Evolutionary conservation across 1,139 yeast genomes (phyloP).

Genomic region (Chernovozyma sophiae-reginae): DNA sequence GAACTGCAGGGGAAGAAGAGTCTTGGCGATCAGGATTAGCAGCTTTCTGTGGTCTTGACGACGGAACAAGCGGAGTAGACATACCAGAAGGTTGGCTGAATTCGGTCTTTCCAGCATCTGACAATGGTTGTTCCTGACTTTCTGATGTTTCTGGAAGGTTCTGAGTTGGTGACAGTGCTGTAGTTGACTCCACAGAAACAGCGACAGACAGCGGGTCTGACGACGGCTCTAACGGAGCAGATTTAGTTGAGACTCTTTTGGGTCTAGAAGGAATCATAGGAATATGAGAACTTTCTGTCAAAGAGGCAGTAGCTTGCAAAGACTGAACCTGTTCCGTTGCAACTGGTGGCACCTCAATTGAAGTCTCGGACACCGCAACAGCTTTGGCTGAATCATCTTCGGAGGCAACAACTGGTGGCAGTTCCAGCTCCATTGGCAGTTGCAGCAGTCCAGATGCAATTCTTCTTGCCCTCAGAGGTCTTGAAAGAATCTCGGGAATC

Average conservation of each 20-base stretch:
- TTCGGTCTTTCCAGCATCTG: background rate
- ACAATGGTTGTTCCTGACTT: background rate
- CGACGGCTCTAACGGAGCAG: background rate
- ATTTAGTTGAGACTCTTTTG: background rate
- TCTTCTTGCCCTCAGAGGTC: background rate
- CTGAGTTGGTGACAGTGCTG: no score
- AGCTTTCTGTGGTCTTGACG: constrained; percentile 1
- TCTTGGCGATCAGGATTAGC: constrained; percentile 8
- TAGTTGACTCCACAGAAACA: background rate
- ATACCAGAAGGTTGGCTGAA: background rate
- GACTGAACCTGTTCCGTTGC: background rate
- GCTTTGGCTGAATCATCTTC: background rate
- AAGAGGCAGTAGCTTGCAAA: background rate
- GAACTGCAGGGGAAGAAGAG: constrained; percentile 5
- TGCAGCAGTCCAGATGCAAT: background rate
- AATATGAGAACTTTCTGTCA: background rate
- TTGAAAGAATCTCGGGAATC: no score
- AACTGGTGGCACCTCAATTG: background rate
- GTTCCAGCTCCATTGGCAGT: background rate
- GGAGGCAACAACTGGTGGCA: background rate
- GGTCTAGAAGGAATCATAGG: background rate
- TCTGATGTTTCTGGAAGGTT: background rate
- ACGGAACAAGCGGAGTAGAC: constrained; percentile 10
- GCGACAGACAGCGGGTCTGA: background rate
- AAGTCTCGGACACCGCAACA: background rate